phyloP scores from a whole-genome alignment of 2,329 filamentous ascomycete genomes.

The Claviceps fusiformis region DNA sequence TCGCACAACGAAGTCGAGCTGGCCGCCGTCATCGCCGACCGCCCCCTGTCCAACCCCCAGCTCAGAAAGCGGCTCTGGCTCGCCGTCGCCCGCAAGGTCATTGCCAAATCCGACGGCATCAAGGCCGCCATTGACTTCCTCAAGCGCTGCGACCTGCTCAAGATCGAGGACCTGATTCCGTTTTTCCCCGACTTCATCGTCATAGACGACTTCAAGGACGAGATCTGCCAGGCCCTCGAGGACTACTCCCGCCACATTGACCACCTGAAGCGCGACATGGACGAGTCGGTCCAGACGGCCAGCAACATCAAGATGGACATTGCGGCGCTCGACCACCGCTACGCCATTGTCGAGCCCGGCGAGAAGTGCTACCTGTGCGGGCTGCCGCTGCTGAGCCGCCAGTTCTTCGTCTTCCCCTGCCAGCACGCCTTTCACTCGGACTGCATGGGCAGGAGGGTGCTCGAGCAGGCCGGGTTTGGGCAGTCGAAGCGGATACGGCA shows the following conservation, averaged over 20 bases:
- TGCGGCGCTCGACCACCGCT: conserved; percentile 69
- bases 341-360: conserved; percentile 91
- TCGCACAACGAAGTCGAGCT: conserved; percentile 83
- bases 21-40: conserved; percentile 77
- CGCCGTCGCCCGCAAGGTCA: conserved; percentile 86
- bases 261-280: conserved; percentile 81
- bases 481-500: conserved; percentile 72
- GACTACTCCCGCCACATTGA: conserved; percentile 91
- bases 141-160: conserved; percentile 76
- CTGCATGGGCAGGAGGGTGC: conserved; percentile 73
- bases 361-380: conserved; percentile 87
- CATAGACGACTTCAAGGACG: conserved; percentile 98
- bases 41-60: conserved; percentile 62
- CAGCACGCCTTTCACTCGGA: conserved; percentile 97
- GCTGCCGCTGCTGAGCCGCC: conserved; percentile 71
- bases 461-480: conserved; percentile 65
- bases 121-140: conserved; percentile 89
- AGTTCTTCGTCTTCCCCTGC: conserved; percentile 97
- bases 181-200: conserved; percentile 99
- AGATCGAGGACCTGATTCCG: conserved; percentile 92
- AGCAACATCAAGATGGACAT: conserved; percentile 87
- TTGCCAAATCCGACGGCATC: conserved; percentile 73
- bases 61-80: conserved; percentile 93
- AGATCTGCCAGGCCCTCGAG: conserved; percentile 87
- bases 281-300: conserved; percentile 79